Evolutionary conservation across 768 basidiomycete genomes (phyloP).

Genomic region (Rhizopogon vinicolor): DNA sequence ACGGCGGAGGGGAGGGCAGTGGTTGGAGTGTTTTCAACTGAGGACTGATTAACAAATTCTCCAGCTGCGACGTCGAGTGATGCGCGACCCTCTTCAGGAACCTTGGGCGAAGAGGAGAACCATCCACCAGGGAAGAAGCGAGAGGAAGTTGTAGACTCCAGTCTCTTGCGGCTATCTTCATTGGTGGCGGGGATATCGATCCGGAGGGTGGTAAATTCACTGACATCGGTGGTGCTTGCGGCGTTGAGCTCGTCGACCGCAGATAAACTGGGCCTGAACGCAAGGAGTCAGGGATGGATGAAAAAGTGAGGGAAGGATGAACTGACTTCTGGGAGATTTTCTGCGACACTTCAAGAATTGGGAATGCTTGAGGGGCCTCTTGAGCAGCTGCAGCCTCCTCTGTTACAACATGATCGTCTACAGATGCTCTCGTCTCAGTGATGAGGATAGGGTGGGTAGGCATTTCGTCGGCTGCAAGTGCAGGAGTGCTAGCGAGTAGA

Average conservation of each 20-base stretch:
- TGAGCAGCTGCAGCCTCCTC: neutral
- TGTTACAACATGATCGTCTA: neutral
- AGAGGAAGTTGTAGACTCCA: slow-evolving; percentile 54
- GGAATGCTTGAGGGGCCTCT: slow-evolving; percentile 9
- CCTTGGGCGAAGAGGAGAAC: slow-evolving; percentile 34
- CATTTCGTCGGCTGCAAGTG: neutral
- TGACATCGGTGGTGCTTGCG: neutral
- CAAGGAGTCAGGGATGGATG: slow-evolving; percentile 1
- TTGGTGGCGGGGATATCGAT: slow-evolving; percentile 12
- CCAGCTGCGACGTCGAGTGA: slow-evolving; percentile 49
- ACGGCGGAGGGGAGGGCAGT: slow-evolving; percentile 6
- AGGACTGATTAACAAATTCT: slow-evolving; percentile 31
- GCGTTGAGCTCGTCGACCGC: slow-evolving; percentile 6
- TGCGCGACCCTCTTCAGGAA: slow-evolving; percentile 36
- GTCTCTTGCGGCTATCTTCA: slow-evolving; percentile 26
- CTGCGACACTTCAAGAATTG: slow-evolving; percentile 9
- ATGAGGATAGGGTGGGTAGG: slow-evolving; percentile 1
- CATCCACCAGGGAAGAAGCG: slow-evolving; percentile 55
- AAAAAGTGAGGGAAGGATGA: neutral
- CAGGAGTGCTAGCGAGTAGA: neutral
- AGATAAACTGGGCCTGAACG: slow-evolving; percentile 3
- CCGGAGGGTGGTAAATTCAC: slow-evolving; percentile 2
- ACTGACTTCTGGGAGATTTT: slow-evolving; percentile 9
- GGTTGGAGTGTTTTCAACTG: slow-evolving; percentile 1
- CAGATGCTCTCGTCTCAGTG: neutral